Conservation (phyloP, 768 basidiomycete genomes). For the Panaeolus cyanescens region DNA sequence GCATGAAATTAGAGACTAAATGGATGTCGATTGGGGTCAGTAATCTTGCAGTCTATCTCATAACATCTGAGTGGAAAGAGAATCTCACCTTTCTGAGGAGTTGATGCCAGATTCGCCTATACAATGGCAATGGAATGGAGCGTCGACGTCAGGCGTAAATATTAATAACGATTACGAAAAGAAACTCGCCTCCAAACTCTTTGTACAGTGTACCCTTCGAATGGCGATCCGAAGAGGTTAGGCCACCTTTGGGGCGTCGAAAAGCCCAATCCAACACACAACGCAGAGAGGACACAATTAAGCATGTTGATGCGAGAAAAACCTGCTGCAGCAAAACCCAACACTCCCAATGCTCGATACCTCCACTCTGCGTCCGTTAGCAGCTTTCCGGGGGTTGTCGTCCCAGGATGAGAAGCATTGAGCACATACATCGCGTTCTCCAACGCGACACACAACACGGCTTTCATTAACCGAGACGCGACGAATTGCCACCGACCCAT, state of each 20-base stretch:
- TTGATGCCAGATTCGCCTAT: constrained; percentile 21
- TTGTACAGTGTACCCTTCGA: constrained; percentile 20
- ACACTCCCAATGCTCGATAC: constrained; percentile 11
- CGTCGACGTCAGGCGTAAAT: no score
- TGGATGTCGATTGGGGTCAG: not conserved
- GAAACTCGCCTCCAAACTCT: constrained; percentile 25
- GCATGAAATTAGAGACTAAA: constrained; percentile 10
- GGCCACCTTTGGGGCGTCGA: constrained; percentile 27
- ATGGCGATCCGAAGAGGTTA: constrained; percentile 18
- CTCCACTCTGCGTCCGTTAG: constrained; percentile 15
- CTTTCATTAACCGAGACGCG: constrained; percentile 12
- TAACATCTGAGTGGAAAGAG: not conserved
- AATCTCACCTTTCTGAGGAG: constrained; percentile 20
- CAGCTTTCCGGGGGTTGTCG: constrained; percentile 8
- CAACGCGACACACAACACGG: constrained; percentile 9
- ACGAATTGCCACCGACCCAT: constrained; percentile 25
- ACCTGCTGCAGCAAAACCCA: constrained; percentile 19
- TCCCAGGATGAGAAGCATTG: constrained; percentile 16
- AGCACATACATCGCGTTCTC: constrained; percentile 4
- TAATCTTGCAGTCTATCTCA: no score
- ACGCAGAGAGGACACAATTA: constrained; percentile 13
- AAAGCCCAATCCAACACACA: constrained; percentile 17
- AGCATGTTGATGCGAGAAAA: constrained; percentile 17
- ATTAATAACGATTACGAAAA: not conserved
- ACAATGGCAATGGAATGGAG: not conserved